Evolutionary conservation across 768 basidiomycete genomes (phyloP), one percentile per base, ranked within the genome.

Genomic region (Kwoniella newhampshirensis): DNA sequence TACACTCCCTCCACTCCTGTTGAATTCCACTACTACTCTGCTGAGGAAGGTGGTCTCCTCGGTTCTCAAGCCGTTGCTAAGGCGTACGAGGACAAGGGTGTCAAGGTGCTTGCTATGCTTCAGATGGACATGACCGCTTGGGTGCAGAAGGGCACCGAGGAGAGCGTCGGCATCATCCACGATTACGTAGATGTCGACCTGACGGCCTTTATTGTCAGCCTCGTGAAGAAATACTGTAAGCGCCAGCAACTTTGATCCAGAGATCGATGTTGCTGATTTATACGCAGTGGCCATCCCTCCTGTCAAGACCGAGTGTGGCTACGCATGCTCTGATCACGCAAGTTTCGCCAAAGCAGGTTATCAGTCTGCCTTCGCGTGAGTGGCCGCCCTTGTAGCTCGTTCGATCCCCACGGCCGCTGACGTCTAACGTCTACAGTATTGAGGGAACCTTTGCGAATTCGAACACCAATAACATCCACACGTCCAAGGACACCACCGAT

Each of bases 1-100:
- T 78, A 63, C 62, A 70, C 61, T 8, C 79, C 79, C 23, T 52
- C 55, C 7, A 65, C 68, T 17, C 71, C 77, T 5, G 65, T 80
- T 53, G 78, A 80, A 59, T 77, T 78, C 59, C 72, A 75, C 62
- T 78, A 72, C 58, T 79, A 68, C 61, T 70, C 70, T 4, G 79
- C 79, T 2, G 79, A 79, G 57, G 79, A 79, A 59, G 78, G 79
- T 9, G 79, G 78, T 20, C 64, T 80, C 17, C 70, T 78, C 32
- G 92, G 92, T 37, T 91, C 88, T 35, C 91, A 93, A 77, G 92
- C 91, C 17, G 83, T 97, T 48, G 91, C 91, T 35, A 79, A 81
- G 64, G 81, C 83, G 58, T 96, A 94, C 71, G 84, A 84, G 68
- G 70, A 78, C 21, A 81, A 81, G 55, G 78, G 78, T 5, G 81